A percentile compares a stretch with the other conserved stretches of the same genome.
These are phyloP conservation scores for Wickerhamiella azymoides DNA, from an alignment of 805 yeast genomes.

Conservation along the genomic window DNA sequence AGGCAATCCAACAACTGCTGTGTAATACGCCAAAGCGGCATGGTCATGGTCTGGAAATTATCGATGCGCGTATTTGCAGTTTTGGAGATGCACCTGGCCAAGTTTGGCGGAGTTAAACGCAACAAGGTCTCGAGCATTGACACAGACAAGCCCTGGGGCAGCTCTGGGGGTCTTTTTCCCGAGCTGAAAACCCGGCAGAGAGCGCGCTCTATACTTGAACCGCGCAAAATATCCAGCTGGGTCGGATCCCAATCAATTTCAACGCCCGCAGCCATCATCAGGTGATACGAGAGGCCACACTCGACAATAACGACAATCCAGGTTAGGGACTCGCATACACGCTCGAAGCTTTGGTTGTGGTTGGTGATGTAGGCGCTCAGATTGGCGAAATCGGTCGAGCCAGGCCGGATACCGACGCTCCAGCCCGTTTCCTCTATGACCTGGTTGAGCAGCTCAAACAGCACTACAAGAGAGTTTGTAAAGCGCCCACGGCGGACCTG, in stretches of 20 bases:
- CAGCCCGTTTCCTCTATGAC: constrained; percentile 4
- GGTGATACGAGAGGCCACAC: not conserved
- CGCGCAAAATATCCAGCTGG: not conserved
- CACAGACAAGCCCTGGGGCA: not conserved
- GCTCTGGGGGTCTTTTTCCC: not conserved
- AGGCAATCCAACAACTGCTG: not conserved
- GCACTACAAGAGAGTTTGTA: not conserved
- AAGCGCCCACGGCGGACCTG: not conserved
- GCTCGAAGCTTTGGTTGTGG: not conserved
- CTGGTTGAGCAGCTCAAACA: not conserved
- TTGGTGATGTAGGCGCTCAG: not conserved
- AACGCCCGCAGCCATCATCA: not conserved
- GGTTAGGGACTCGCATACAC: not conserved
- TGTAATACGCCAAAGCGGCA: not conserved
- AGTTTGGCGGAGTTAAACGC: not conserved
- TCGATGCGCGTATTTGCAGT: not conserved
- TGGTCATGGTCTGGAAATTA: not conserved
- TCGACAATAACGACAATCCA: not conserved
- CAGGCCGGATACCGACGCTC: not conserved
- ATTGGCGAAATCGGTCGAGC: not conserved
- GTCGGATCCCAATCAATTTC: not conserved
- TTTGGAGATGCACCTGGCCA: not conserved
- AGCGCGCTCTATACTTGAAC: not conserved
- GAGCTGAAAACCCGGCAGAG: not conserved
- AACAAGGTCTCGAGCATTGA: not conserved